Evolutionary conservation across 139 green algal genomes (phyloP).

Genomic region (Tetratostichococcus sp.): DNA sequence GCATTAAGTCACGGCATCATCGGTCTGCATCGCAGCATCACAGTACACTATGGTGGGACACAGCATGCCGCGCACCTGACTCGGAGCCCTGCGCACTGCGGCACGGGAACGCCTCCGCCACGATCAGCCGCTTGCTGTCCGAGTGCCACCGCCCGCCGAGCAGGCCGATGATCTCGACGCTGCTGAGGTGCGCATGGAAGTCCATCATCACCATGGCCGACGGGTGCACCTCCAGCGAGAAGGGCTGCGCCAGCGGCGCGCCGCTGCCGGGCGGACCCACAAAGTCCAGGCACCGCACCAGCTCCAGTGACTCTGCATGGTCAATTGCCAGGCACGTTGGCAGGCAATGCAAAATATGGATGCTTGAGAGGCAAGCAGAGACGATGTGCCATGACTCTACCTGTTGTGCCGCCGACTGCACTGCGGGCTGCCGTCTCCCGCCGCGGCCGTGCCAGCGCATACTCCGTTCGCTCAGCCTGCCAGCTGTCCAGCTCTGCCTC

Average conservation of each 20-base stretch:
- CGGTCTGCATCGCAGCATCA: too few species aligned
- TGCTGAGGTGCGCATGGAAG: conserved; percentile 60
- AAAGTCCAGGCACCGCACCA: conserved; percentile 55
- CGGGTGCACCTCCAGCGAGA: conserved; percentile 41
- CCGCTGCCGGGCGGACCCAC: conserved; percentile 42
- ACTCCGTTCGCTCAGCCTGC: conserved; percentile 52
- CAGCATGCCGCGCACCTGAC: too few species aligned
- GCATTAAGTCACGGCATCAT: too few species aligned
- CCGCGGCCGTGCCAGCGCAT: conserved; percentile 54
- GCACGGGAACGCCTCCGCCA: conserved; percentile 56
- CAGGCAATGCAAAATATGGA: too few species aligned
- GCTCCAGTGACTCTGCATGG: too few species aligned
- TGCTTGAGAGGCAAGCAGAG: too few species aligned
- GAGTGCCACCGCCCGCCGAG: conserved; percentile 58
- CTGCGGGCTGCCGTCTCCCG: conserved; percentile 29
- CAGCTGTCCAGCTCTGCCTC: too few species aligned
- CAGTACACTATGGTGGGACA: too few species aligned
- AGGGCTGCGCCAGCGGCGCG: conserved; percentile 54
- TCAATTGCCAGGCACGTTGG: too few species aligned
- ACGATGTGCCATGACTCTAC: too few species aligned
- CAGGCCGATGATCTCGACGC: conserved; percentile 60
- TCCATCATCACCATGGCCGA: conserved; percentile 58
- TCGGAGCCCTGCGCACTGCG: conserved; percentile 20
- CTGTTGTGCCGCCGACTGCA: conserved; percentile 53
- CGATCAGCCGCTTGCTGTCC: conserved; percentile 23